These are phyloP conservation scores for Scheffersomyces titani DNA, from an alignment of 1,139 yeast species.

Conservation along the genomic window DNA sequence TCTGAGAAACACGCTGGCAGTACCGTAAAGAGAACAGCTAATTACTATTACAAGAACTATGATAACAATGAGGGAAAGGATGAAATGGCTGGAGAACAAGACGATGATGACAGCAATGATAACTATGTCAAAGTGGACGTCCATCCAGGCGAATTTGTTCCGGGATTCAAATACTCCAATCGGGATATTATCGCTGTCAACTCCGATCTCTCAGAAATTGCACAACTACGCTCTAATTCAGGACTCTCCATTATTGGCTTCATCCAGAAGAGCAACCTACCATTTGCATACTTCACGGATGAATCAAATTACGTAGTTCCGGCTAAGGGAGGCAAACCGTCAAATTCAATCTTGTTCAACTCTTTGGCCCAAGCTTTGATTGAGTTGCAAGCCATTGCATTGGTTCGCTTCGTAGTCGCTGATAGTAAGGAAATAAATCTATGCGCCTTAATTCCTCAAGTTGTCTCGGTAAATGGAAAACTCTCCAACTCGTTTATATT, in stretches of 20 bases:
- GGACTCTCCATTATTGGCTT: constrained; percentile 71
- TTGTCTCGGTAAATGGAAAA: constrained; percentile 12
- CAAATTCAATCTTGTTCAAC: constrained; percentile 48
- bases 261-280: constrained; percentile 43
- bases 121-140: constrained; percentile 23
- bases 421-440: constrained; percentile 51
- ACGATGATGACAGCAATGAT: constrained; percentile 20
- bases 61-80: constrained; percentile 11
- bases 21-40: constrained; percentile 20
- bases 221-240: constrained; percentile 44
- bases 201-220: constrained; percentile 41
- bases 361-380: constrained; percentile 58
- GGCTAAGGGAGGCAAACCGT: constrained; percentile 24
- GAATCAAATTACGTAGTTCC: constrained; percentile 64
- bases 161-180: constrained; percentile 72
- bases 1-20: constrained; percentile 7
- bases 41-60: constrained; percentile 21
- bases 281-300: constrained; percentile 59
- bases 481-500: constrained; percentile 33
- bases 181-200: constrained; percentile 37
- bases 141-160: constrained; percentile 9
- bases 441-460: constrained; percentile 57
- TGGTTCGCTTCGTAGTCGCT: constrained; percentile 64
- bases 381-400: constrained; percentile 49
- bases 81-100: constrained; percentile 17